A percentile compares a stretch with the other conserved stretches of the same genome.
Conservation (phyloP, 169 alveolate species). For the Perkinsus marinus region DNA sequence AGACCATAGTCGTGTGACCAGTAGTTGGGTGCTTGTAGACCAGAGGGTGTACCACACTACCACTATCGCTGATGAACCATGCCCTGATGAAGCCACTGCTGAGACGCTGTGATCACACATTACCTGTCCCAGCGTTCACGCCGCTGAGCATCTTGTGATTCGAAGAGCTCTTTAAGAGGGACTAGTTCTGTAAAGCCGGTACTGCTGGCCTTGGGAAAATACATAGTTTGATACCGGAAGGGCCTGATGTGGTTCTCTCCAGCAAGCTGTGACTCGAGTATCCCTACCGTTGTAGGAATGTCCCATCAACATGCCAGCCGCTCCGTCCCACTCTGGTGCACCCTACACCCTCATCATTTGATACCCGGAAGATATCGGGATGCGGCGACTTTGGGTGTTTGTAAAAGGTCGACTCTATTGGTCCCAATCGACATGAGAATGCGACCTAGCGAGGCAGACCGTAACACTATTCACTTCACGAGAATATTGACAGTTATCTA, state of each 20-base stretch:
- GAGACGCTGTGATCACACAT: background rate
- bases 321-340: constrained; percentile 3
- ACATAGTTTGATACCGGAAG: constrained; percentile 5
- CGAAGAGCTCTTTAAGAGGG: background rate
- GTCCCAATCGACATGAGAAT: background rate
- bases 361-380: constrained; percentile 1
- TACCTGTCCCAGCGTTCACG: background rate
- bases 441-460: background rate
- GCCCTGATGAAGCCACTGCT: background rate
- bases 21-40: constrained; percentile 1
- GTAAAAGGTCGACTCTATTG: background rate
- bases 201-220: background rate
- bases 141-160: background rate
- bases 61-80: background rate
- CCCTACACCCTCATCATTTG: constrained; percentile 3
- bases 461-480: too few relatives aligned
- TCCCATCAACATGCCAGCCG: constrained; percentile 9
- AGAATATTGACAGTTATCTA: too few relatives aligned
- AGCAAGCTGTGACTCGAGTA: background rate
- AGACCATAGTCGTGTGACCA: background rate
- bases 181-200: background rate
- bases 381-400: constrained; percentile 8
- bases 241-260: background rate
- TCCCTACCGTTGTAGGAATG: background rate
- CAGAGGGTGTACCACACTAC: background rate